Evolutionary conservation across 805 yeast genomes (phyloP).

Genomic region (Lachancea dasiensis): DNA sequence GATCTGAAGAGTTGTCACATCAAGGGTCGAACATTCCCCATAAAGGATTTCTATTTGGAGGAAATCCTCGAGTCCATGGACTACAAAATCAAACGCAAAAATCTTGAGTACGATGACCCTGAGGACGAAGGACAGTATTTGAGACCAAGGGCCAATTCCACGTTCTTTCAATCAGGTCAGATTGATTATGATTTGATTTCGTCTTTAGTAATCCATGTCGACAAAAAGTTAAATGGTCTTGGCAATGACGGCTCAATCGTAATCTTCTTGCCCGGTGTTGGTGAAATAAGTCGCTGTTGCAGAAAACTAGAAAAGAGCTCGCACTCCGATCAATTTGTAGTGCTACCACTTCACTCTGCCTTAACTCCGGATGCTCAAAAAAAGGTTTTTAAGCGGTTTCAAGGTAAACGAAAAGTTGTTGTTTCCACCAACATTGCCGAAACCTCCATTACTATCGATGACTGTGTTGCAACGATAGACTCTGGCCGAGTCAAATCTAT

Average conservation of each 20-base stretch:
- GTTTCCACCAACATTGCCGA: constrained; percentile 98
- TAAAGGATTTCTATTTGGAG: constrained; percentile 68
- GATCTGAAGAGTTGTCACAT: constrained; percentile 66
- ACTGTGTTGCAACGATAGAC: constrained; percentile 89
- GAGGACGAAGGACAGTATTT: constrained; percentile 28
- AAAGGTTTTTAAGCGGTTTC: constrained; percentile 84
- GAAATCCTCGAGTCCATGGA: constrained; percentile 52
- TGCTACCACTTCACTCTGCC: constrained; percentile 80
- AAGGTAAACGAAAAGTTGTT: constrained; percentile 85
- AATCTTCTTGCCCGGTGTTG: constrained; percentile 84
- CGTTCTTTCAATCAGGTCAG: constrained; percentile 57
- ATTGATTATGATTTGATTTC: constrained; percentile 72
- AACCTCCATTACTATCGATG: constrained; percentile 94
- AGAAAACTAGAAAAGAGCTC: constrained; percentile 13
- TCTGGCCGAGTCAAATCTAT: constrained; percentile 92
- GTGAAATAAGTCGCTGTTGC: constrained; percentile 68
- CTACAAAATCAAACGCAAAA: constrained; percentile 42
- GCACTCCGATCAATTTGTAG: constrained; percentile 8
- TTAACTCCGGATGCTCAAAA: constrained; percentile 93
- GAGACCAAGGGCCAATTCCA: constrained; percentile 58
- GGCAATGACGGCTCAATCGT: constrained; percentile 64
- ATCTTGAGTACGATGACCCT: constrained; percentile 15
- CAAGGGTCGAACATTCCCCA: constrained; percentile 92
- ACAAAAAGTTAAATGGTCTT: constrained; percentile 40
- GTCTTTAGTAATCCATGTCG: constrained; percentile 47